Conservation (phyloP, 805 yeast species). For the Wickerhamomyces ciferrii region DNA sequence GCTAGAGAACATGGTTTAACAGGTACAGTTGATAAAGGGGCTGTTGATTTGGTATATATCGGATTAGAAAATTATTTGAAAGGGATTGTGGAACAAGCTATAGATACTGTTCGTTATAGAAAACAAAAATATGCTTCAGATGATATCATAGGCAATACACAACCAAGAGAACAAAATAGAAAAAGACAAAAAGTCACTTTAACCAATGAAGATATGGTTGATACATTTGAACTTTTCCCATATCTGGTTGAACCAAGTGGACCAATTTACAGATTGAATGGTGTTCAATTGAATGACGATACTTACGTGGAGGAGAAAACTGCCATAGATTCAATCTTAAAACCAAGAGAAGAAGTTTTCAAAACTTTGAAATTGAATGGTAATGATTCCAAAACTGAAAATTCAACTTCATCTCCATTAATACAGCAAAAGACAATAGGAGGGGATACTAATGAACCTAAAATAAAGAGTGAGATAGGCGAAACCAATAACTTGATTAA, state of each 20-base stretch:
- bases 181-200: constrained; percentile 31
- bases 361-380: background rate
- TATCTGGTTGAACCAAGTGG: constrained; percentile 67
- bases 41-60: constrained; percentile 69
- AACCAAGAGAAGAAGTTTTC: constrained; percentile 7
- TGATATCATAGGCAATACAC: constrained; percentile 11
- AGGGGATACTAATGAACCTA: background rate
- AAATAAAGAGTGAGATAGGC: background rate
- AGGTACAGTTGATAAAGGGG: constrained; percentile 72
- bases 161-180: constrained; percentile 1
- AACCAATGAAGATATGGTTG: constrained; percentile 62
- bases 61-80: constrained; percentile 82
- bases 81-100: constrained; percentile 64
- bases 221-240: constrained; percentile 60
- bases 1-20: constrained; percentile 87
- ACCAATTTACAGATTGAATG: constrained; percentile 44
- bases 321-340: constrained; percentile 15
- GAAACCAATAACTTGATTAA: background rate
- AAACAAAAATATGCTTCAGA: constrained; percentile 35
- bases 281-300: constrained; percentile 52
- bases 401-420: background rate
- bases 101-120: constrained; percentile 66
- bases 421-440: background rate
- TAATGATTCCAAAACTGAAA: background rate
- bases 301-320: constrained; percentile 18